These are phyloP conservation scores for Uromyces viciae-fabae DNA, from an alignment of 1,284 basidiomycete genomes.

Conservation along the genomic window DNA sequence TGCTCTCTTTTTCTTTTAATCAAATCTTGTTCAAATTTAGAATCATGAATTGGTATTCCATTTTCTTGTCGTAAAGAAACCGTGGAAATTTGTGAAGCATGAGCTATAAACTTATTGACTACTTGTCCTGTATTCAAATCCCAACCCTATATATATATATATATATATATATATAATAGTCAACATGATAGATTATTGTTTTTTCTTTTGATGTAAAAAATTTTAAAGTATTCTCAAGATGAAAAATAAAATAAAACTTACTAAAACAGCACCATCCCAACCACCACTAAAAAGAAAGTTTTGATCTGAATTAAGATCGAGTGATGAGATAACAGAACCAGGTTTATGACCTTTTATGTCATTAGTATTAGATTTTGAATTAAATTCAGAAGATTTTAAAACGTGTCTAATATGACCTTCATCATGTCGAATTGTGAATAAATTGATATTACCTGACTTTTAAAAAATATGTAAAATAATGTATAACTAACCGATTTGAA, in stretches of 20 bases:
- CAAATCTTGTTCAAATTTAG: constrained; percentile 46
- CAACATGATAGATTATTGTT: too few relatives aligned
- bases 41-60: constrained; percentile 54
- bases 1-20: constrained; percentile 47
- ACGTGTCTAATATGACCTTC: constrained; percentile 75
- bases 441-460: constrained; percentile 77
- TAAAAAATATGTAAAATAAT: constrained; percentile 45
- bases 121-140: constrained; percentile 86
- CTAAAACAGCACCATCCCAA: constrained; percentile 87
- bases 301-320: constrained; percentile 75
- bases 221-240: neutral
- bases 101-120: constrained; percentile 72
- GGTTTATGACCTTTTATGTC: constrained; percentile 56
- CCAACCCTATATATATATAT: constrained; percentile 91
- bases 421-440: constrained; percentile 87
- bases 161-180: too few relatives aligned
- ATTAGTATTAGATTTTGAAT: constrained; percentile 8
- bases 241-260: constrained; percentile 57
- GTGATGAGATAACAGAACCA: constrained; percentile 75
- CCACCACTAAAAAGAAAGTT: constrained; percentile 82
- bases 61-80: constrained; percentile 70
- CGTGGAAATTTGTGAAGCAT: constrained; percentile 80
- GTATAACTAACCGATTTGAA: constrained; percentile 42
- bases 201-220: neutral
- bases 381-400: constrained; percentile 62